Evolutionary conservation across 345 rosid species (phyloP).

Genomic region (Clarkia xantiana): DNA sequence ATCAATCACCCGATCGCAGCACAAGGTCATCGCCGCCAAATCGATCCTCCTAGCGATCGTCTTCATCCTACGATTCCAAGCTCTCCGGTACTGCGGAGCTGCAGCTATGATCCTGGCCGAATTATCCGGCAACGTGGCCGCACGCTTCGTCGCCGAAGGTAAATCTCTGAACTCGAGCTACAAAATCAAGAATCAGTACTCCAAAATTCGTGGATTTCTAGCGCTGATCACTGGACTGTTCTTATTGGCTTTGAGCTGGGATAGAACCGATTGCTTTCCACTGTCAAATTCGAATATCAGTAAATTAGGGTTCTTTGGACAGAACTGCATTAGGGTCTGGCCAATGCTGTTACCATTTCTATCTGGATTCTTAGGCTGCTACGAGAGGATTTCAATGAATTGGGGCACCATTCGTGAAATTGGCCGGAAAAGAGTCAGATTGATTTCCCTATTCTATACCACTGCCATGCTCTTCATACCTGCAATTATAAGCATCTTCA

Average conservation of each 20-base stretch:
- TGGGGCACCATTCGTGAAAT: constrained; percentile 46
- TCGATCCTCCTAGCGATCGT: constrained; percentile 44
- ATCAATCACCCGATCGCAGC: constrained; percentile 38
- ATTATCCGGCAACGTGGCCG: constrained; percentile 58
- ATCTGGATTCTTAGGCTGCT: constrained; percentile 77
- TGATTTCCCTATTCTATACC: constrained; percentile 53
- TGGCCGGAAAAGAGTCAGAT: constrained; percentile 52
- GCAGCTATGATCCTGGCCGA: constrained; percentile 94
- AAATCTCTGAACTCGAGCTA: constrained; percentile 11
- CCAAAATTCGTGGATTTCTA: constrained; percentile 47
- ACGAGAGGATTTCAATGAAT: constrained; percentile 65
- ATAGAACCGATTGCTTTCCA: constrained; percentile 75
- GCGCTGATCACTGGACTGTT: constrained; percentile 47
- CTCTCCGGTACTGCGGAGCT: constrained; percentile 80
- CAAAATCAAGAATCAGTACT: constrained; percentile 13
- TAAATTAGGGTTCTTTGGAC: constrained; percentile 33
- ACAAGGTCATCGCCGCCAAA: constrained; percentile 35
- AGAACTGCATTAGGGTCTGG: constrained; percentile 58
- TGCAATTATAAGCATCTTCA: constrained; percentile 44
- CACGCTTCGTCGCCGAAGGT: constrained; percentile 30
- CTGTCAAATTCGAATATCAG: constrained; percentile 25
- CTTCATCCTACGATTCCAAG: constrained; percentile 73
- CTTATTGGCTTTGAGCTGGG: constrained; percentile 75
- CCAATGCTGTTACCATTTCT: constrained; percentile 76
- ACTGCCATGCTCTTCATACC: constrained; percentile 58